A percentile compares a stretch with the other conserved stretches of the same genome.
These are phyloP conservation scores for Trichosanthes cucumerina DNA, from an alignment of 306 rosid genomes.

Conservation along the genomic window DNA sequence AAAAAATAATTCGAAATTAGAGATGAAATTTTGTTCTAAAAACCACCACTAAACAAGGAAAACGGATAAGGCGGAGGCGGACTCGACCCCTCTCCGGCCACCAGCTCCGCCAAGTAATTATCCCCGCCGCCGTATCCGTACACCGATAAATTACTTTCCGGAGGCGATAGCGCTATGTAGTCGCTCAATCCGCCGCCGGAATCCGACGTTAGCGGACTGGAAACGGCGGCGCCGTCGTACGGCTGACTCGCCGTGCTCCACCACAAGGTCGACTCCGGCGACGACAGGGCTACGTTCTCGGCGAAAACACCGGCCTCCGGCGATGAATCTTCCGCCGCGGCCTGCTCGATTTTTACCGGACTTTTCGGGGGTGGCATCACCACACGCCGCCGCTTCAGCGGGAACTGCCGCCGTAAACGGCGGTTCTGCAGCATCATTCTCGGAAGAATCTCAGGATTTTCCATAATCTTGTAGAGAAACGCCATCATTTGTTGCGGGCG, in stretches of 20 bases:
- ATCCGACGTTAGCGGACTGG: slow-evolving; percentile 18
- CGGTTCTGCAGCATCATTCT: slow-evolving; percentile 33
- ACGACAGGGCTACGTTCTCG: not conserved
- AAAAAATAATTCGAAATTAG: not conserved
- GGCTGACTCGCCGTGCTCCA: slow-evolving; percentile 12
- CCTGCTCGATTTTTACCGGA: slow-evolving; percentile 14
- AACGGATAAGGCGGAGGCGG: slow-evolving; percentile 81
- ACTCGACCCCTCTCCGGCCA: slow-evolving; percentile 28
- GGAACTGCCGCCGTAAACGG: slow-evolving; percentile 1
- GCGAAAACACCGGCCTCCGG: not conserved
- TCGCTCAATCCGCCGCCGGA: slow-evolving; percentile 1
- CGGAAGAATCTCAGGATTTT: slow-evolving; percentile 59
- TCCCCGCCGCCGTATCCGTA: slow-evolving; percentile 18
- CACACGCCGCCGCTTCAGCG: slow-evolving; percentile 38
- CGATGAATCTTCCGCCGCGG: not conserved
- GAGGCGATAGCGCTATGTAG: slow-evolving; percentile 5
- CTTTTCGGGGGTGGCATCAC: slow-evolving; percentile 12
- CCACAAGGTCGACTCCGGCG: slow-evolving; percentile 19
- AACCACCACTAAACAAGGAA: slow-evolving; percentile 68
- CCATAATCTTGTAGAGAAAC: slow-evolving; percentile 51
- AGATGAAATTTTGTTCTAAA: slow-evolving; percentile 19
- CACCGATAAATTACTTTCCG: slow-evolving; percentile 13
- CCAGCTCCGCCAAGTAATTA: slow-evolving; percentile 35
- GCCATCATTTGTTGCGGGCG: slow-evolving; percentile 89
- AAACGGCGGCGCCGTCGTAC: not conserved